Conservation (phyloP, 345 rosid species). For the Eucalyptus urophylla region DNA sequence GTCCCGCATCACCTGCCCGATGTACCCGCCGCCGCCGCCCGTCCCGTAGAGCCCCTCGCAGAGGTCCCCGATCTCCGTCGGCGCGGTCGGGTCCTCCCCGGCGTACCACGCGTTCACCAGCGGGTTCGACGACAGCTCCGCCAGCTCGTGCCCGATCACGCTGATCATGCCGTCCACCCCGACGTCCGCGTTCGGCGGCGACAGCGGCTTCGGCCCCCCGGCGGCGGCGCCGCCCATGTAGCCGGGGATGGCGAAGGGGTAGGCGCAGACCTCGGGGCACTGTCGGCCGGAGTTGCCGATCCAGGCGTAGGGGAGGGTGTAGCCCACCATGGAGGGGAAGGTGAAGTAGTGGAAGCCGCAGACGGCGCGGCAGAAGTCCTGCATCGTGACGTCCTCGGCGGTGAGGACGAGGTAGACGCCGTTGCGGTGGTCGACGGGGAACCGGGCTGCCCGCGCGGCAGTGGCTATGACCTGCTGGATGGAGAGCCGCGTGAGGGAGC, state of each 20-base stretch:
- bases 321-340: constrained; percentile 92
- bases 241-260: constrained; percentile 83
- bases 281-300: constrained; percentile 75
- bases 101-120: constrained; percentile 97
- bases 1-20: constrained; percentile 80
- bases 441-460: constrained; percentile 56
- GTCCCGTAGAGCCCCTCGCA: constrained; percentile 91
- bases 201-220: constrained; percentile 37
- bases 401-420: constrained; percentile 82
- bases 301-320: constrained; percentile 98
- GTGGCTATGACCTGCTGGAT: constrained; percentile 65
- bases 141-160: constrained; percentile 91
- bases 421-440: constrained; percentile 76
- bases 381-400: constrained; percentile 59
- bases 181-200: constrained; percentile 72
- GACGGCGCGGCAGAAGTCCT: constrained; percentile 91
- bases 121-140: constrained; percentile 81
- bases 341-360: constrained; percentile 98
- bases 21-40: constrained; percentile 93
- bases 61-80: constrained; percentile 79
- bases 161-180: constrained; percentile 96
- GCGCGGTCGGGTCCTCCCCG: constrained; percentile 94
- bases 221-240: constrained; percentile 56
- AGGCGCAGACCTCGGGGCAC: constrained; percentile 94
- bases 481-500: constrained; percentile 58